Conservation (phyloP, 495 filamentous ascomycete species). For the Podospora australis region DNA sequence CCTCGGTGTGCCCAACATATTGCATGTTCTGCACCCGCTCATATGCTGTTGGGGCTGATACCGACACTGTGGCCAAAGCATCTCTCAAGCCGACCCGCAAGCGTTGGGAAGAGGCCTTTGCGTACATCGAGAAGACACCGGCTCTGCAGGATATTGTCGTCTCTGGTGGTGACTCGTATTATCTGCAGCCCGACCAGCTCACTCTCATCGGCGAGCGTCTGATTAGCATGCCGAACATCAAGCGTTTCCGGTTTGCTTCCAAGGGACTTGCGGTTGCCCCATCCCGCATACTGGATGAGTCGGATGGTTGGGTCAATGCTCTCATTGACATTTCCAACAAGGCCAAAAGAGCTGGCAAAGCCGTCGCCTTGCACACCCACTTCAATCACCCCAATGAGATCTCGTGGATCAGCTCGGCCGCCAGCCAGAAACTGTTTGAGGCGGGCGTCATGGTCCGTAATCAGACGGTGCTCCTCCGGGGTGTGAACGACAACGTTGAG, state of each 20-base stretch:
- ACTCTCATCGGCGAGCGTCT: conserved; percentile 34
- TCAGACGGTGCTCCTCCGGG: conserved; percentile 48
- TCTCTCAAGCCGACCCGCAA: conserved; percentile 34
- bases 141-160: conserved; percentile 49
- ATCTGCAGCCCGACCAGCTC: conserved; percentile 33
- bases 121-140: conserved; percentile 45
- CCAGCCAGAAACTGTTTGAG: conserved; percentile 42
- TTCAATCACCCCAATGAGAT: conserved; percentile 57
- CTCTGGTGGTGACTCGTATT: conserved; percentile 53
- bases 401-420: conserved; percentile 49
- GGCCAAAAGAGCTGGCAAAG: conserved; percentile 45
- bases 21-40: conserved; percentile 55
- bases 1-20: conserved; percentile 52
- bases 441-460: conserved; percentile 47
- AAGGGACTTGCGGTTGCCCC: conserved; percentile 52
- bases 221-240: conserved; percentile 35
- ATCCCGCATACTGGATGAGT: conserved; percentile 40
- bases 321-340: conserved; percentile 42
- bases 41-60: conserved; percentile 47
- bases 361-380: conserved; percentile 55
- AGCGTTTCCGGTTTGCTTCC: conserved; percentile 50
- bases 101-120: conserved; percentile 42
- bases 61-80: conserved; percentile 42
- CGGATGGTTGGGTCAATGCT: conserved; percentile 46
- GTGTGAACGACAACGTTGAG: conserved; percentile 48